phyloP scores from a whole-genome alignment of 2,329 filamentous ascomycete species.

The Beauveria sp. region DNA sequence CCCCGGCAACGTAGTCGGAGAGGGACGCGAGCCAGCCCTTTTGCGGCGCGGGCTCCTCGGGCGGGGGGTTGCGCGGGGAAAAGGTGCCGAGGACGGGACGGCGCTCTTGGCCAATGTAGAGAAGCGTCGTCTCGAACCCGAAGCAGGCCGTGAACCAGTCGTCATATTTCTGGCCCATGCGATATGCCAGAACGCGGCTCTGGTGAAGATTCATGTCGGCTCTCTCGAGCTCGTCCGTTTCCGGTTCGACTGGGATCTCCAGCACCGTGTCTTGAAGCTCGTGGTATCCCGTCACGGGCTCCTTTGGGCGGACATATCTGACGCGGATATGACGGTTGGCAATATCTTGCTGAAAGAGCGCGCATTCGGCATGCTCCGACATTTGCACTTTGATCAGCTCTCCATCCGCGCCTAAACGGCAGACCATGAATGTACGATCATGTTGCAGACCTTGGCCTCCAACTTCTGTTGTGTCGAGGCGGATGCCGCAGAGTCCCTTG shows the following conservation, averaged over 20 bases:
- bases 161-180: constrained; percentile 54
- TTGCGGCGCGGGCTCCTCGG: constrained; percentile 13
- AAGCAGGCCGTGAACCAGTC: constrained; percentile 62
- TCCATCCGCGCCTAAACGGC: constrained; percentile 37
- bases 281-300: constrained; percentile 30
- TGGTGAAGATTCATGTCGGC: constrained; percentile 51
- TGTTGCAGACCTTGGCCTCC: constrained; percentile 54
- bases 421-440: constrained; percentile 66
- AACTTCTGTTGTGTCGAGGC: constrained; percentile 44
- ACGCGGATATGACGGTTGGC: constrained; percentile 32
- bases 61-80: constrained; percentile 27
- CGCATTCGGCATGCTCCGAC: constrained; percentile 47
- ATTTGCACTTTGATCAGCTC: constrained; percentile 53
- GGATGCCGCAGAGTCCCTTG: constrained; percentile 60
- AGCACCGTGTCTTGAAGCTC: constrained; percentile 33
- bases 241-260: constrained; percentile 50
- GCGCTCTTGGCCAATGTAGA: constrained; percentile 56
- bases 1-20: constrained; percentile 22
- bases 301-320: constrained; percentile 31
- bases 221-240: constrained; percentile 34
- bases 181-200: constrained; percentile 50
- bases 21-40: constrained; percentile 30
- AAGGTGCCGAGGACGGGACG: constrained; percentile 55
- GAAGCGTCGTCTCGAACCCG: constrained; percentile 51
- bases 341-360: constrained; percentile 56